Percentiles rank a stretch among this genome's conserved stretches.
Evolutionary conservation across 164 flowering plant species (phyloP).

Genomic region (Chimonanthus praecox): DNA sequence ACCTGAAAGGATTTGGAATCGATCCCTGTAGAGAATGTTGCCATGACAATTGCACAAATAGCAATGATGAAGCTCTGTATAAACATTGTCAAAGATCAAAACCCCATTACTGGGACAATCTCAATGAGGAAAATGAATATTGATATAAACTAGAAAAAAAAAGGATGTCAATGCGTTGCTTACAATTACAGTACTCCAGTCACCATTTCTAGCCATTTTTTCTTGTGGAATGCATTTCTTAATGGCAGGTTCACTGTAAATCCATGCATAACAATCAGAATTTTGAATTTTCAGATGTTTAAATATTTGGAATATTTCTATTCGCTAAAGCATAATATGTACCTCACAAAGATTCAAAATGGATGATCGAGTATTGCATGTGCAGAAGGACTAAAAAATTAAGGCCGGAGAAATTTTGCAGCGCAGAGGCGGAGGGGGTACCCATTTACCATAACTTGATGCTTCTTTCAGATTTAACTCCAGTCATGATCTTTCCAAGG

Average conservation of each 20-base stretch:
- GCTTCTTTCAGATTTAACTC: too few species aligned
- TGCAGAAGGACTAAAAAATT: too few species aligned
- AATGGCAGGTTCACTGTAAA: slow-evolving; percentile 67
- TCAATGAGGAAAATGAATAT: not conserved
- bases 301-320: not conserved
- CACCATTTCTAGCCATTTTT: slow-evolving; percentile 31
- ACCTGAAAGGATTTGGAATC: slow-evolving; percentile 93
- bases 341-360: too few species aligned
- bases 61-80: slow-evolving; percentile 77
- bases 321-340: slow-evolving; percentile 2
- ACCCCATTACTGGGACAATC: not conserved
- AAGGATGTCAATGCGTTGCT: slow-evolving; percentile 15
- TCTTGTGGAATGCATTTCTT: slow-evolving; percentile 44
- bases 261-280: not conserved
- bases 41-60: slow-evolving; percentile 75
- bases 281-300: not conserved
- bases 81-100: slow-evolving; percentile 2
- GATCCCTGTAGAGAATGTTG: slow-evolving; percentile 92
- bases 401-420: too few species aligned
- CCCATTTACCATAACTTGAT: too few species aligned
- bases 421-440: too few species aligned
- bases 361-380: too few species aligned
- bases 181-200: slow-evolving; percentile 75
- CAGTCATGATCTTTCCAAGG: too few species aligned
- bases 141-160: not conserved